A percentile compares a stretch with the other conserved stretches of the same genome.
phyloP scores from a whole-genome alignment of 345 rosid genomes.

The Luvunga scandens region DNA sequence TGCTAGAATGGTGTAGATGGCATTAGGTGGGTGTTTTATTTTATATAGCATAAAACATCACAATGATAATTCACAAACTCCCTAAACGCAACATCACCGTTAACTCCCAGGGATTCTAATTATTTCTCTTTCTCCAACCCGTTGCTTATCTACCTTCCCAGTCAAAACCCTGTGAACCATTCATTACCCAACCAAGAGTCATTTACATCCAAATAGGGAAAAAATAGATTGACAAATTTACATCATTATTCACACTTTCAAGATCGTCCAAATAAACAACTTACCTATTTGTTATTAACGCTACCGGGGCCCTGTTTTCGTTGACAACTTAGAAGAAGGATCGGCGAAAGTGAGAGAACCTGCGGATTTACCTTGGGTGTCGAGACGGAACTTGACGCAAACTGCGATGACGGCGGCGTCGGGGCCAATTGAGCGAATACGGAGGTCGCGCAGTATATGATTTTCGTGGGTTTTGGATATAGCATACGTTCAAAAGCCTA shows the following conservation, averaged over 20 bases:
- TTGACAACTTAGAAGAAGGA: conserved; percentile 69
- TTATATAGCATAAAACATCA: too few relatives aligned
- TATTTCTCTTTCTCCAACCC: conserved; percentile 36
- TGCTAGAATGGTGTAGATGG: neutral
- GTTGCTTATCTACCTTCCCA: conserved; percentile 29
- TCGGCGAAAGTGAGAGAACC: conserved; percentile 82
- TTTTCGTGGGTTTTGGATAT: too few relatives aligned
- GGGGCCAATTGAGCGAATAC: conserved; percentile 76
- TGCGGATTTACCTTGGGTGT: conserved; percentile 82
- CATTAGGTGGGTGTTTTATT: too few relatives aligned
- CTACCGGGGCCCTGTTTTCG: conserved; percentile 89
- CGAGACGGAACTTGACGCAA: conserved; percentile 88
- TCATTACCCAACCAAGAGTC: conserved; percentile 30
- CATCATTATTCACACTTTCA: conserved; percentile 29
- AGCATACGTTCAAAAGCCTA: too few relatives aligned
- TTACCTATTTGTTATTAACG: conserved; percentile 82
- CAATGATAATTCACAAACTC: conserved; percentile 42
- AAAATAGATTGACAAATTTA: conserved; percentile 35
- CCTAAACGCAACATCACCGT: conserved; percentile 66
- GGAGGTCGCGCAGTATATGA: conserved; percentile 33
- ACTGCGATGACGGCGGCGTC: conserved; percentile 80
- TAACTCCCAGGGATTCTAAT: conserved; percentile 71
- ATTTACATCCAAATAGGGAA: conserved; percentile 56
- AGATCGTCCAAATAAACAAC: conserved; percentile 82
- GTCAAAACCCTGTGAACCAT: conserved; percentile 24